phyloP scores from a whole-genome alignment of 768 basidiomycete genomes.

The Gyrodon lividus region DNA sequence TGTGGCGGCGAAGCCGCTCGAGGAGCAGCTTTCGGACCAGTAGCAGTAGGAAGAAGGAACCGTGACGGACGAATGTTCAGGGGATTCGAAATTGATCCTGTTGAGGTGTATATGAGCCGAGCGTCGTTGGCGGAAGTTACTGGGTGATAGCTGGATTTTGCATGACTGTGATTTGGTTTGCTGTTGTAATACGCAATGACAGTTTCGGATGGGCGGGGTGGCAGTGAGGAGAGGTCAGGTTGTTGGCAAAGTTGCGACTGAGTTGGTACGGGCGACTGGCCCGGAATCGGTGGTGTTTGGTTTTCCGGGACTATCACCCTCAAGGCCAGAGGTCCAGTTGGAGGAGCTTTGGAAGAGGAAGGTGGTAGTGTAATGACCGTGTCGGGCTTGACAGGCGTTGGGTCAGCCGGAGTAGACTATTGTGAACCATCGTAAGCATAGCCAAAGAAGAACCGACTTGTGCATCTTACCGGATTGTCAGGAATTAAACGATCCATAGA shows the following conservation, averaged over 20 bases:
- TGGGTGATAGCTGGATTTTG: constrained; percentile 26
- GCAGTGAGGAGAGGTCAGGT: constrained; percentile 11
- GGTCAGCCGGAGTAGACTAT: constrained; percentile 19
- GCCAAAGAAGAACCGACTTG: neutral
- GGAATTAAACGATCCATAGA: constrained; percentile 15
- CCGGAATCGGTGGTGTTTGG: constrained; percentile 1
- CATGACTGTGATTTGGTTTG: constrained; percentile 14
- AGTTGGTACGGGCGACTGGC: constrained; percentile 9
- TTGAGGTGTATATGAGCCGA: constrained; percentile 38
- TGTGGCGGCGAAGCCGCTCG: constrained; percentile 14
- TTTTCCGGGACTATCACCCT: constrained; percentile 15
- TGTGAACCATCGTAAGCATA: constrained; percentile 1
- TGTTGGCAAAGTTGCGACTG: constrained; percentile 13
- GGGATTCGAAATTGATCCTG: constrained; percentile 50
- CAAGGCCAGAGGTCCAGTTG: constrained; percentile 3
- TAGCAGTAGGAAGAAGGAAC: constrained; percentile 9
- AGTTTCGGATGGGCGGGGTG: constrained; percentile 18
- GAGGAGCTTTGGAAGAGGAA: constrained; percentile 14
- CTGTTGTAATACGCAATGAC: constrained; percentile 9
- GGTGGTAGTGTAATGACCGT: constrained; percentile 9
- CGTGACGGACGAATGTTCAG: constrained; percentile 53
- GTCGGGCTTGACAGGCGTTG: constrained; percentile 19
- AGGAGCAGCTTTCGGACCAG: constrained; percentile 4
- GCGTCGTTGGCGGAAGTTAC: constrained; percentile 29
- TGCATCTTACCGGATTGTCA: constrained; percentile 15